Conservation (phyloP, 306 rosid species). For the Sindora glabra region DNA sequence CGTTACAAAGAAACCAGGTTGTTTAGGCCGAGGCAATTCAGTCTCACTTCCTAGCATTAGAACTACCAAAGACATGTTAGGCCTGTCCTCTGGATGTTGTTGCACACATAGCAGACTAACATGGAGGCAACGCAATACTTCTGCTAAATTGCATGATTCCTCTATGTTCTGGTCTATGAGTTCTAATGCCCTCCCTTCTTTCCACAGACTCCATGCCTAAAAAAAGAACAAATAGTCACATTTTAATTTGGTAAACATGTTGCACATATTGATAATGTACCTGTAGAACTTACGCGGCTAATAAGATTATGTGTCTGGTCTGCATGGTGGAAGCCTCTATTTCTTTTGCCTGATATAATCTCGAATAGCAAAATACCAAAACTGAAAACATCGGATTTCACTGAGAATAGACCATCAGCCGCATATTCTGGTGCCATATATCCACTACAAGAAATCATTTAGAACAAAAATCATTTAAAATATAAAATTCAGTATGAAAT, state of each 20-base stretch:
- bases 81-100: slow-evolving; percentile 4
- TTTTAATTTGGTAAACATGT: too few species aligned
- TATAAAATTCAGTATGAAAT: slow-evolving; percentile 1
- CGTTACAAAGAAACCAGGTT: slow-evolving; percentile 19
- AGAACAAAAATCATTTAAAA: too few species aligned
- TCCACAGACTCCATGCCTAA: too few species aligned
- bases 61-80: slow-evolving; percentile 7
- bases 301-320: slow-evolving; percentile 14
- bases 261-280: too few species aligned
- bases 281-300: too few species aligned
- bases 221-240: too few species aligned
- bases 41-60: slow-evolving; percentile 18
- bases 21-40: slow-evolving; percentile 18
- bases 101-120: slow-evolving; percentile 31
- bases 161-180: too few species aligned
- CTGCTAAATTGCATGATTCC: not conserved
- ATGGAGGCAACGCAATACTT: slow-evolving; percentile 25
- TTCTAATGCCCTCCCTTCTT: too few species aligned
- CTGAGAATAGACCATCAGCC: too few species aligned
- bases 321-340: slow-evolving; percentile 20
- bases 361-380: slow-evolving; percentile 24
- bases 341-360: slow-evolving; percentile 32
- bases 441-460: too few species aligned
- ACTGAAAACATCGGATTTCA: too few species aligned
- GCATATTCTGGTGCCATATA: too few species aligned